These are phyloP conservation scores for Grigorovia humatica DNA, from an alignment of 805 yeast species.

Conservation along the genomic window DNA sequence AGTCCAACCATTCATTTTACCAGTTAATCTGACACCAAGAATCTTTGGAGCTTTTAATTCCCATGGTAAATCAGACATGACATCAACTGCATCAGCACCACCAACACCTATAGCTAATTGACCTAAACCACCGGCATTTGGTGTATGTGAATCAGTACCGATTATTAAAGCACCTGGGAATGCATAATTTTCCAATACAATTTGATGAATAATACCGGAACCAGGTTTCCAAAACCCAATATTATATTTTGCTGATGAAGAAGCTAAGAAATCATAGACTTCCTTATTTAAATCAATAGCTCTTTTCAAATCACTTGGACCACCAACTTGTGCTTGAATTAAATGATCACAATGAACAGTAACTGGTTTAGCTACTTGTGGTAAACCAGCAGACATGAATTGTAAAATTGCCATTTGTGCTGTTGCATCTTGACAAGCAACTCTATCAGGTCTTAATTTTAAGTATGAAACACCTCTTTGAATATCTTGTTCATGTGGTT, in stretches of 20 bases:
- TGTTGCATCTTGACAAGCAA: slow-evolving; percentile 98
- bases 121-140: slow-evolving; percentile 98
- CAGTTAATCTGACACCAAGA: slow-evolving; percentile 89
- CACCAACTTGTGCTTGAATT: slow-evolving; percentile 93
- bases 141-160: slow-evolving; percentile 97
- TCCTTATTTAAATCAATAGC: slow-evolving; percentile 87
- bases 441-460: slow-evolving; percentile 94
- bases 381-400: slow-evolving; percentile 92
- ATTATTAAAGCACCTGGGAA: slow-evolving; percentile 95
- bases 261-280: slow-evolving; percentile 82
- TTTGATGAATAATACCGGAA: slow-evolving; percentile 96
- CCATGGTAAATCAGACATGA: slow-evolving; percentile 90
- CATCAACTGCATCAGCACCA: slow-evolving; percentile 99
- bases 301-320: slow-evolving; percentile 70
- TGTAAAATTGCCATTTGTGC: slow-evolving; percentile 97
- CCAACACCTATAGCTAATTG: slow-evolving; percentile 98
- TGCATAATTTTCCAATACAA: slow-evolving; percentile 90
- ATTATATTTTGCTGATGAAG: slow-evolving; percentile 90
- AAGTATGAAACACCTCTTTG: slow-evolving; percentile 84
- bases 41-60: slow-evolving; percentile 96
- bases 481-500: slow-evolving; percentile 80
- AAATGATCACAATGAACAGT: slow-evolving; percentile 97
- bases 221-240: slow-evolving; percentile 99
- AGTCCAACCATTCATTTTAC: slow-evolving; percentile 88
- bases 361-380: slow-evolving; percentile 85